Evolutionary conservation across 2,329 filamentous ascomycete genomes (phyloP), one percentile per base, ranked within the genome.

Genomic region (Saccharata proteae): DNA sequence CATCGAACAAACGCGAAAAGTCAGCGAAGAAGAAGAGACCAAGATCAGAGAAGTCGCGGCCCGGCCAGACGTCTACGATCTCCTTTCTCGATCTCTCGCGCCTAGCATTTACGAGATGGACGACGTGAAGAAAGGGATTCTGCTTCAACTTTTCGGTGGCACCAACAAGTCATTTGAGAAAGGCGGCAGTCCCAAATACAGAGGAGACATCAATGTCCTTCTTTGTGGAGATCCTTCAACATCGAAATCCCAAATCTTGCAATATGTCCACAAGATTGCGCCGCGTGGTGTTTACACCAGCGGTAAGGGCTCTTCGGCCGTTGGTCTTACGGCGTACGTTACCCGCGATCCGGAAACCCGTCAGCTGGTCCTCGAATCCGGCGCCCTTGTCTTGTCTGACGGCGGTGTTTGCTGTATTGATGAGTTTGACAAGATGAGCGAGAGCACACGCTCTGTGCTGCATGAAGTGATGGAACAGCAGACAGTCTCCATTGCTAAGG

Each of bases 101-200:
- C 90, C 90, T 10, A 94, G 86, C 37, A 80, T 98, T 48, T 94
- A 92, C 61, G 90, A 98, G 58, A 81, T 93, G 77, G 90, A 98
- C 44, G 90, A 98, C 48, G 85, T 96, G 28, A 98, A 98, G 67
- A 98, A 98, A 61, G 90, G 90, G 8, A 94, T 98, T 39, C 66
- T 98, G 8, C 74, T 98, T 4, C 90, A 98, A 50, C 73, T 98
- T 23, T 98, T 98, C 52, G 88, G 90, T 21, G 90, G 90, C 35
- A 93, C 90, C 19, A 98, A 98, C 65, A 98, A 98, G 62, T 83
- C 82, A 1, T 98, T 98, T 55, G 74, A 93, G 37, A 96, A 94
- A 58, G 90, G 90, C 34, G 90, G 86, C 36, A 93, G 82, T 49
- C 90, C 90, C 5, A 86, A 80, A 46, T 98, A 98, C 55, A 75